phyloP scores from a whole-genome alignment of 306 rosid genomes.

The Glycine tomentella region DNA sequence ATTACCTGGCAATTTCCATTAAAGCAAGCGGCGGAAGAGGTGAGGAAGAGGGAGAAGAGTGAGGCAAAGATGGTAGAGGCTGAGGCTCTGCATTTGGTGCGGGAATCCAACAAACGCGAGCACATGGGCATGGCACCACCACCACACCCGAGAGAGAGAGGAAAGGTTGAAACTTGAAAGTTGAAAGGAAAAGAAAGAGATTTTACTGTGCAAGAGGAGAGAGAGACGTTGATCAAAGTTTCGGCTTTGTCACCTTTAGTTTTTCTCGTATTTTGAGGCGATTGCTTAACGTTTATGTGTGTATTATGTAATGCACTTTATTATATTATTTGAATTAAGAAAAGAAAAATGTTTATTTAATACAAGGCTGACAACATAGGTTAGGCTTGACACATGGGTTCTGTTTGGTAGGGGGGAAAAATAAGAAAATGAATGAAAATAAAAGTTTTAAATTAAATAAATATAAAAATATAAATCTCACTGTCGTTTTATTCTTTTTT shows the following conservation, averaged over 20 bases:
- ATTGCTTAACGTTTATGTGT: slow-evolving; percentile 14
- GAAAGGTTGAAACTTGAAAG: neutral
- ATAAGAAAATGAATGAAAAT: no score
- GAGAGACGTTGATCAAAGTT: slow-evolving; percentile 36
- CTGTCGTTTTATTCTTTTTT: no score
- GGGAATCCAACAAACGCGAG: slow-evolving; percentile 48
- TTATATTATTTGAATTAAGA: slow-evolving; percentile 11
- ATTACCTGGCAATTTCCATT: slow-evolving; percentile 66
- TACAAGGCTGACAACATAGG: neutral
- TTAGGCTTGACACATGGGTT: no score
- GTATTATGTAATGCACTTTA: slow-evolving; percentile 9
- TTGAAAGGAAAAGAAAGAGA: slow-evolving; percentile 49
- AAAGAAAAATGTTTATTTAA: neutral
- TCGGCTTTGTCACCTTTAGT: slow-evolving; percentile 54
- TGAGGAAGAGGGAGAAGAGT: slow-evolving; percentile 44
- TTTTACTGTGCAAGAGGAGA: slow-evolving; percentile 45
- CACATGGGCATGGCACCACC: slow-evolving; percentile 51
- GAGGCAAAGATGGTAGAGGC: slow-evolving; percentile 46
- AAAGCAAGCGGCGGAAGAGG: slow-evolving; percentile 65
- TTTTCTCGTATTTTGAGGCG: slow-evolving; percentile 55
- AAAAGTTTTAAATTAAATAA: no score
- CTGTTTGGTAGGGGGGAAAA: no score
- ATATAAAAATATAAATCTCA: no score
- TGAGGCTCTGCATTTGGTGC: slow-evolving; percentile 44
- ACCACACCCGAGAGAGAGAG: slow-evolving; percentile 27